Base-by-base conservation (phyloP, 306 rosid species). In the Cicer arietinum region DNA sequence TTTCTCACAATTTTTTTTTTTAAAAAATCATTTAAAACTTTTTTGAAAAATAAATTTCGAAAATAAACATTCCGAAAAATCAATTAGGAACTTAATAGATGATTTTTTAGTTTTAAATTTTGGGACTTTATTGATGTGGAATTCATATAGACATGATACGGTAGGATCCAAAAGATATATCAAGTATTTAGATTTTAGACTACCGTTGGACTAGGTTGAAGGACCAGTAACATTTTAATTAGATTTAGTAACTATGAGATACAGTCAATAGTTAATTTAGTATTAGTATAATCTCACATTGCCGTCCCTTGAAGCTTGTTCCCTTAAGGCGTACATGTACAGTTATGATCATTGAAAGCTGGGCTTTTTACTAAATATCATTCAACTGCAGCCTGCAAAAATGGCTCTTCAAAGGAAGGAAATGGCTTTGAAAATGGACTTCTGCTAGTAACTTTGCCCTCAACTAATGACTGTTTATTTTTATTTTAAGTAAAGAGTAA, bases 391-490 rank as follows among this genome's bases (percentile, higher is more conserved):
- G 79, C 63, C 63, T 64, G 65, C 73, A 64, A 45, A 66, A 65
- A 66, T 66, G 80, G 47, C 74, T 35, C 66, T 65, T 76, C 67
- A 76, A 20, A 42, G 67, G 13, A 4, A 10, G 16, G 14, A 47
- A 65, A 66, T 54, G 9, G 64, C 53, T 40, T 61, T 60, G 22
- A 61, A 61, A 17, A 75, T 20, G 54, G 53, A 63, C 42, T 65
- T 22, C 8, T 51, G 46, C 13, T 52, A 51, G 12, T 52, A 51
- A 50, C 45, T 18, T 62, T 48, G 54, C 17, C 35, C 45, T 39
- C 35, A 25, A 25, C 35, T 25, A 25, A 0, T 25, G 0, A 25
- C 35, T 25, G 35, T 25, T 25, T 25, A 25, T 25, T 25, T 25
- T 25, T 25, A 25, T 25, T 25, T 25, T 25, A 2, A 25, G 2